Conservation (phyloP, 148 eudicot species). For the Polygonum aviculare region DNA sequence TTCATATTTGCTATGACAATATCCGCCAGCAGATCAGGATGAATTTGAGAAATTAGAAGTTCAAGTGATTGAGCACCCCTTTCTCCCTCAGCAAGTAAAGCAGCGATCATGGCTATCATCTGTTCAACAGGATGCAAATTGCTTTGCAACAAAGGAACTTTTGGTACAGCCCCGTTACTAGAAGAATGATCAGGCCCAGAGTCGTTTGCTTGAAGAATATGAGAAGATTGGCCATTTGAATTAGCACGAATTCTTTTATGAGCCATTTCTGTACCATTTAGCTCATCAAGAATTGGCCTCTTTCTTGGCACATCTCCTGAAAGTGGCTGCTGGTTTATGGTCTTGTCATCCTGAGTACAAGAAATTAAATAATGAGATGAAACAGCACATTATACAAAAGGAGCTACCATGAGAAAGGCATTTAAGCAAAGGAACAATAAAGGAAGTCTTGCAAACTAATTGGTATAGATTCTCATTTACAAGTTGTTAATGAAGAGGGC, state of each 20-base stretch:
- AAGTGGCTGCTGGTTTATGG: slow-evolving; percentile 26
- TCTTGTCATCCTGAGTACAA: slow-evolving; percentile 51
- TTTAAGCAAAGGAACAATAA: not conserved
- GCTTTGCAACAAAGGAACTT: slow-evolving; percentile 32
- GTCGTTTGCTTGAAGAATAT: slow-evolving; percentile 28
- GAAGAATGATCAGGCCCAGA: slow-evolving; percentile 30
- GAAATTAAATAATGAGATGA: not conserved
- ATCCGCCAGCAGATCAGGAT: slow-evolving; percentile 87
- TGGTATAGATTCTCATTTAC: not conserved
- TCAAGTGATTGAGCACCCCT: slow-evolving; percentile 84
- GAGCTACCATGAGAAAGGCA: not conserved
- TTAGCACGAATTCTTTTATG: slow-evolving; percentile 53
- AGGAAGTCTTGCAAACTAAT: not conserved
- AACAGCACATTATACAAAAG: not conserved
- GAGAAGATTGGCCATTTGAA: slow-evolving; percentile 30
- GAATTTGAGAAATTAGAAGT: slow-evolving; percentile 68
- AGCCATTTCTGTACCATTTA: slow-evolving; percentile 32
- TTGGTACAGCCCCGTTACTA: slow-evolving; percentile 47
- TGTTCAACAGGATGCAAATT: slow-evolving; percentile 67
- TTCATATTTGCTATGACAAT: slow-evolving; percentile 89
- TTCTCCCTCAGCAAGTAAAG: slow-evolving; percentile 89
- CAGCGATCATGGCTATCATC: slow-evolving; percentile 91
- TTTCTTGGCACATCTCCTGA: slow-evolving; percentile 49
- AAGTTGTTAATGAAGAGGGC: not conserved
- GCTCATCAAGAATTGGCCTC: slow-evolving; percentile 21